Evolutionary conservation across 2,329 filamentous ascomycete genomes (phyloP).

Genomic region (Coniochaeta sp.): DNA sequence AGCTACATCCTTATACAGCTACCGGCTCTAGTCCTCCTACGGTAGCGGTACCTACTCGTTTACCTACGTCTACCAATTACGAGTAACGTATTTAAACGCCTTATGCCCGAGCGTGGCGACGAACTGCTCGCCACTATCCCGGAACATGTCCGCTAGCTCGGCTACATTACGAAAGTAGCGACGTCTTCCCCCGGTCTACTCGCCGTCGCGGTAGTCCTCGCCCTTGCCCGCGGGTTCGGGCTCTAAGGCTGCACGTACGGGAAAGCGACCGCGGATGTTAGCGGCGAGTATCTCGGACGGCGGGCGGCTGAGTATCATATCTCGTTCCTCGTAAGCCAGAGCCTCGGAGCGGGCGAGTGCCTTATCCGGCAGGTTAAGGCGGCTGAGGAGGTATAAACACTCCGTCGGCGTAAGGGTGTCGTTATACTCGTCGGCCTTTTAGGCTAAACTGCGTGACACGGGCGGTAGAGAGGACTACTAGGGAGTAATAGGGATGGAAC

Average conservation of each 20-base stretch:
- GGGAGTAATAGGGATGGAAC: not conserved
- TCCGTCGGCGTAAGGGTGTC: not conserved
- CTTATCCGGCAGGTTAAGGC: not conserved
- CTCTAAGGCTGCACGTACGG: not conserved
- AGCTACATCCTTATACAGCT: not conserved
- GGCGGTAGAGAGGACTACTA: not conserved
- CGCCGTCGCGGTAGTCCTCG: not conserved
- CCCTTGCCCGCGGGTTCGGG: not conserved
- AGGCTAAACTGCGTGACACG: not conserved
- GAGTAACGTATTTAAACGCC: not conserved
- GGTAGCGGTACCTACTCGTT: not conserved
- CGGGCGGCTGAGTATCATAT: not conserved
- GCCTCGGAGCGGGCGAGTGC: not conserved
- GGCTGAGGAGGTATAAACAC: not conserved
- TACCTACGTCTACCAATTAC: not conserved
- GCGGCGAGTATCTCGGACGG: not conserved
- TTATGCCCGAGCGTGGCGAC: not conserved
- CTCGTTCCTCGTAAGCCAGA: not conserved
- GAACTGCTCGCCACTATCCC: not conserved
- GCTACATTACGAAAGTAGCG: not conserved
- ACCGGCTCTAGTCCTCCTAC: not conserved
- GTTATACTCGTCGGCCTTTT: not conserved
- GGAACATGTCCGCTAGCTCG: not conserved
- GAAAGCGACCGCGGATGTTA: not conserved
- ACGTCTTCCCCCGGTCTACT: not conserved